Evolutionary conservation across 1,284 basidiomycete species (phyloP).

Genomic region (Fistulinella cinereoalba): DNA sequence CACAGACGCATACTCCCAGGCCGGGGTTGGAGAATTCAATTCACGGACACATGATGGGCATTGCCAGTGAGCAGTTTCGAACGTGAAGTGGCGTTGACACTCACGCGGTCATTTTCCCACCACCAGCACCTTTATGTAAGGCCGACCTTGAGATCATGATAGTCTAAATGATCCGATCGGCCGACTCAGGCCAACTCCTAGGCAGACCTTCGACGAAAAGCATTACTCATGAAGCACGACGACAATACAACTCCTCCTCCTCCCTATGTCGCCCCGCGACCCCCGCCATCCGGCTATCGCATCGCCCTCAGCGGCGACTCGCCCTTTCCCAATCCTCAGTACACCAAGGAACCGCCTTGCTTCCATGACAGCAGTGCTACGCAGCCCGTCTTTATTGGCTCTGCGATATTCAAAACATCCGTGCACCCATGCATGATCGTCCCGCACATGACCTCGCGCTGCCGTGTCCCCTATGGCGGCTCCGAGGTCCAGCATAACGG

Average conservation of each 20-base stretch:
- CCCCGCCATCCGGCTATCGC: conserved; percentile 60
- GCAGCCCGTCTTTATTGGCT: conserved; percentile 66
- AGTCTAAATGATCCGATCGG: too few relatives aligned
- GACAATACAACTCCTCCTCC: conserved; percentile 12
- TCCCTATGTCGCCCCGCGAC: conserved; percentile 19
- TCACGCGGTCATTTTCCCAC: too few relatives aligned
- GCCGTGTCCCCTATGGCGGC: conserved; percentile 64
- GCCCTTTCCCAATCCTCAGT: conserved; percentile 49
- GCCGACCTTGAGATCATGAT: too few relatives aligned
- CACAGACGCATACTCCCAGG: too few relatives aligned
- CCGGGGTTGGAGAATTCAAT: too few relatives aligned
- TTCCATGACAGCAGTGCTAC: conserved; percentile 48
- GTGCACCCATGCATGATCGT: conserved; percentile 81
- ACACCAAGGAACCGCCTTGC: conserved; percentile 46
- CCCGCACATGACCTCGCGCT: conserved; percentile 49
- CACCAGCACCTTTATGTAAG: too few relatives aligned
- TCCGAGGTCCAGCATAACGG: conserved; percentile 57
- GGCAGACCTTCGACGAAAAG: too few relatives aligned
- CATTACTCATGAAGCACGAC: neutral
- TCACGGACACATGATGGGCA: too few relatives aligned
- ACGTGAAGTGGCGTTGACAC: too few relatives aligned
- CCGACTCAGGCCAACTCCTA: too few relatives aligned
- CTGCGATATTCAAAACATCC: conserved; percentile 59
- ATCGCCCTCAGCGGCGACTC: conserved; percentile 47
- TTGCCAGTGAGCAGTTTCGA: too few relatives aligned